Evolutionary conservation across 2,329 filamentous ascomycete species (phyloP).

Genomic region (Fusarium sp.): DNA sequence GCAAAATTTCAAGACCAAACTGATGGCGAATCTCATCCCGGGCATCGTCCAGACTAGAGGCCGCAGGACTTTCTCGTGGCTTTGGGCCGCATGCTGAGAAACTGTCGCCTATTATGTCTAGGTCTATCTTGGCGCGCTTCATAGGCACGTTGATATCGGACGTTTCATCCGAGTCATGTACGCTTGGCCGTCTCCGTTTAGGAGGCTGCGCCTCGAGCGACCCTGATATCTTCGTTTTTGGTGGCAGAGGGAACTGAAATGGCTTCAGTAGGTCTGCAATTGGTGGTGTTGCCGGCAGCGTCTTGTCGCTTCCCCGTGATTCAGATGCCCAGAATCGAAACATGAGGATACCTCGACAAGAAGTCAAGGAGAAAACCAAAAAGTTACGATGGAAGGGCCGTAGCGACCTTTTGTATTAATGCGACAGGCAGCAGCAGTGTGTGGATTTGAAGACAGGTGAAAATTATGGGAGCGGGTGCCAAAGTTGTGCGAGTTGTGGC

Average conservation of each 20-base stretch:
- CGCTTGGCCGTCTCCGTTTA: conserved; percentile 53
- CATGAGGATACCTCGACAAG: conserved; percentile 60
- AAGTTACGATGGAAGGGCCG: conserved; percentile 32
- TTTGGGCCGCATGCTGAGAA: conserved; percentile 33
- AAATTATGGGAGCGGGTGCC: conserved; percentile 9
- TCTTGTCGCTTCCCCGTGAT: conserved; percentile 65
- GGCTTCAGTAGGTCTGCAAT: conserved; percentile 47
- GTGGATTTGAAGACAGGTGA: conserved; percentile 20
- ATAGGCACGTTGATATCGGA: conserved; percentile 40
- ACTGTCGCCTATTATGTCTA: conserved; percentile 37
- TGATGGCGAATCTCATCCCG: conserved; percentile 83
- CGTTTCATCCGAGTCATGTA: conserved; percentile 45
- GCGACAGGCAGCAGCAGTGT: conserved; percentile 29
- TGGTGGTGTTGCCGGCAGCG: conserved; percentile 54
- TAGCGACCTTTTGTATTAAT: conserved; percentile 24
- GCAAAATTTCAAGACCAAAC: conserved; percentile 87
- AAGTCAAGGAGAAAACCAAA: conserved; percentile 27
- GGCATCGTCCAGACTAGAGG: conserved; percentile 60
- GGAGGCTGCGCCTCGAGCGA: conserved; percentile 44
- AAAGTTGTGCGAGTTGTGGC: conserved; percentile 25
- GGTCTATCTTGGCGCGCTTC: conserved; percentile 56
- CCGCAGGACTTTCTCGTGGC: conserved; percentile 24
- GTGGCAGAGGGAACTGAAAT: conserved; percentile 48
- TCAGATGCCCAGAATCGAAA: conserved; percentile 70
- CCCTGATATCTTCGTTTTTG: conserved; percentile 38